phyloP scores from a whole-genome alignment of 208 protist species.

The Crithidia expoeki region DNA sequence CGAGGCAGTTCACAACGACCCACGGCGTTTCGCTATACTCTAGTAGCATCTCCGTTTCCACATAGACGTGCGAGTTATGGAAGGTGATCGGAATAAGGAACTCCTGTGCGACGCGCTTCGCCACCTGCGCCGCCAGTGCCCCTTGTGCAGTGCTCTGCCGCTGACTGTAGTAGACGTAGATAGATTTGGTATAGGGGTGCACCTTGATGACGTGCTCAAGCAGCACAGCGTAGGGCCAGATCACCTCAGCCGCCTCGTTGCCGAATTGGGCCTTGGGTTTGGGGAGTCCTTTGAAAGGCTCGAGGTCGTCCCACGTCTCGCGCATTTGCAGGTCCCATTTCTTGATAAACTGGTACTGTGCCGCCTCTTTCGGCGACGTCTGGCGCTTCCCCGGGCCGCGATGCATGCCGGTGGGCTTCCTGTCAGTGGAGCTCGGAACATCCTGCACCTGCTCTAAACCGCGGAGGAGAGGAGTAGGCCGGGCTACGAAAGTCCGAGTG shows the following conservation, averaged over 20 bases:
- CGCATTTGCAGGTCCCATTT: conserved; percentile 87
- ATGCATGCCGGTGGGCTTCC: conserved; percentile 79
- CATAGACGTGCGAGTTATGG: conserved; percentile 93
- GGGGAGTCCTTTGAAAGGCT: conserved; percentile 88
- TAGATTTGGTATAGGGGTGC: conserved; percentile 92
- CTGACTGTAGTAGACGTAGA: conserved; percentile 92
- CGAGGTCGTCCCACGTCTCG: conserved; percentile 81
- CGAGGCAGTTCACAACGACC: conserved; percentile 86
- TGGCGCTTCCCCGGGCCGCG: conserved; percentile 88
- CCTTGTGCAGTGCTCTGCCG: conserved; percentile 61
- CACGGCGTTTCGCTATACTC: conserved; percentile 92
- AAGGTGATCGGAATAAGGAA: conserved; percentile 91
- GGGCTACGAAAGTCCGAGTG: conserved; percentile 22
- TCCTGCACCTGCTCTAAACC: conserved; percentile 89
- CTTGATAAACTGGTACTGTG: conserved; percentile 83
- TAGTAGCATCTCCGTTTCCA: conserved; percentile 91
- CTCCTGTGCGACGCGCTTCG: conserved; percentile 72
- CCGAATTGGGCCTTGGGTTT: conserved; percentile 90
- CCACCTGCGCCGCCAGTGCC: conserved; percentile 44
- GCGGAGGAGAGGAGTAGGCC: conserved; percentile 33
- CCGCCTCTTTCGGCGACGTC: conserved; percentile 71
- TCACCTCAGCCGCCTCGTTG: conserved; percentile 88
- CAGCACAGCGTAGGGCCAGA: conserved; percentile 89
- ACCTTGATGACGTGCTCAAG: conserved; percentile 86
- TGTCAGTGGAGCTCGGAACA: conserved; percentile 81